Evolutionary conservation across 257 asterid species (phyloP).

Genomic region (Penstemon eatonii): DNA sequence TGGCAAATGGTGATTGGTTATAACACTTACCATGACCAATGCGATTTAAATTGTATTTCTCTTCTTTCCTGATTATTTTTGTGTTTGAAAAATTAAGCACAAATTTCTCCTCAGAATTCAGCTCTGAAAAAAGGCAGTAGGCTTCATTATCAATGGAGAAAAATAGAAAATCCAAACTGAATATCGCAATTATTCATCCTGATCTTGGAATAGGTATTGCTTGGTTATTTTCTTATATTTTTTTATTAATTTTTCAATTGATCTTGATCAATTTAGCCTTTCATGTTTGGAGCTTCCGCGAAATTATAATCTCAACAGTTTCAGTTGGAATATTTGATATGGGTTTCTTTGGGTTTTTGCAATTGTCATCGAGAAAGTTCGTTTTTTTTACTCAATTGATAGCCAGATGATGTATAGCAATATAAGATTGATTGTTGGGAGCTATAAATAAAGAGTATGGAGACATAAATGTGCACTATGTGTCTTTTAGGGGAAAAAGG

Average conservation of each 20-base stretch:
- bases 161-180: constrained; percentile 44
- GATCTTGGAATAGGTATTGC: constrained; percentile 62
- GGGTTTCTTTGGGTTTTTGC: not conserved
- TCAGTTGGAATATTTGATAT: not conserved
- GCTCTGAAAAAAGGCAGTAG: constrained; percentile 16
- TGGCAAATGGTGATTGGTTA: too few relatives aligned
- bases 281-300: not conserved
- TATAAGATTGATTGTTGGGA: not conserved
- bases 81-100: too few relatives aligned
- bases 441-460: not conserved
- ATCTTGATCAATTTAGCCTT: not conserved
- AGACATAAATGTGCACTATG: not conserved
- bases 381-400: not conserved
- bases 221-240: not conserved
- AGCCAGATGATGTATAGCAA: not conserved
- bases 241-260: too few relatives aligned
- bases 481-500: not conserved
- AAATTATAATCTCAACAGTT: not conserved
- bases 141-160: constrained; percentile 38
- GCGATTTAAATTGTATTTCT: too few relatives aligned
- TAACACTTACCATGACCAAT: too few relatives aligned
- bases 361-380: not conserved
- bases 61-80: too few relatives aligned
- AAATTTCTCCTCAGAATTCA: too few relatives aligned
- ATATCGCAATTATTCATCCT: constrained; percentile 62